Evolutionary conservation across 83 land plant species (phyloP).

Genomic region (Picea abies): DNA sequence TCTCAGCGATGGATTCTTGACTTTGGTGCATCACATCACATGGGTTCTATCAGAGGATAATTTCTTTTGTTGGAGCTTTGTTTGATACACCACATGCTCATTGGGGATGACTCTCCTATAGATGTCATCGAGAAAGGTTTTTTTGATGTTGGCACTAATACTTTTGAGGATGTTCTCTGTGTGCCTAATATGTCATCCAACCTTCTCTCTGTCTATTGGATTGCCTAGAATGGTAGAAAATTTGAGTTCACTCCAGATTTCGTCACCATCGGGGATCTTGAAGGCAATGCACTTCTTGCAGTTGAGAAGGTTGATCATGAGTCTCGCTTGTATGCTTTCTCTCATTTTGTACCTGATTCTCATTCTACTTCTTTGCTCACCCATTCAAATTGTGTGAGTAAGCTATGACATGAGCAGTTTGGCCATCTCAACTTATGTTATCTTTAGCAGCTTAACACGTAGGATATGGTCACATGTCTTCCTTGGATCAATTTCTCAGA

Average conservation of each 20-base stretch:
- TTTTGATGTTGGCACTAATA: background rate
- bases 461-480: background rate
- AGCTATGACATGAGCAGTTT: background rate
- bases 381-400: background rate
- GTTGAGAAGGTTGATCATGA: background rate
- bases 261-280: no score
- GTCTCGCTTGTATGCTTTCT: background rate
- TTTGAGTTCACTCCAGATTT: background rate
- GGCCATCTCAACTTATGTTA: background rate
- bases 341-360: no score
- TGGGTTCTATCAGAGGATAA: no score
- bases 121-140: background rate
- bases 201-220: no score
- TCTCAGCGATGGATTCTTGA: no score
- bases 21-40: background rate
- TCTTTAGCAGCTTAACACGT: background rate
- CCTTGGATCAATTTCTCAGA: background rate
- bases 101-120: no score
- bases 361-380: background rate
- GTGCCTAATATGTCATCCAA: background rate
- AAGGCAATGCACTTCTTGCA: background rate
- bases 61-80: no score
- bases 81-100: no score
- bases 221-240: background rate
- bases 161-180: background rate